Evolutionary conservation across 2,329 filamentous ascomycete species (phyloP), one percentile per base, ranked within the genome.

Genomic region (Lachnellula cervina): DNA sequence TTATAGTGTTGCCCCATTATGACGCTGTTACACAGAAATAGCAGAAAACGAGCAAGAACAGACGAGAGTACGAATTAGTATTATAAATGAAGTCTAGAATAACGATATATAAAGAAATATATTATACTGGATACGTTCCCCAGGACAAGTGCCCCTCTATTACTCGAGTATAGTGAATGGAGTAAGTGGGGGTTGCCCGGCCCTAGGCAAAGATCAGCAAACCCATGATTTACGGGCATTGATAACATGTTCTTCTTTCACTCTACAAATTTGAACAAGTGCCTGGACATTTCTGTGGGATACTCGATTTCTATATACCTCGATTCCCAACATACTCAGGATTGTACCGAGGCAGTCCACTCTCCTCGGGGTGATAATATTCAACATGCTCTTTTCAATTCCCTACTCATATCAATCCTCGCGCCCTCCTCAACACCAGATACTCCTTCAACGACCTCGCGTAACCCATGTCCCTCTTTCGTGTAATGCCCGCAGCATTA

Each of bases 1-100:
- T 70, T 69, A 53, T 73, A 73, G 34, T 68, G 59, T 55, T 69
- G 66, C 19, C 57, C 64, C 68, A 70, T 59, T 63, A 32, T 50
- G 28, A 17, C 14, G 42, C 23, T 50, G 35, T 17, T n/a, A 51
- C 40, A 17, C 4, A 37, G 51, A 8, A 28, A 14, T 3, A 7
- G 14, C 19, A 14, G 19, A 42, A 28, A 34, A 23, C n/a, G 34
- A 46, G 19, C 21, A 42, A 8, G 21, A n/a, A 21, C n/a, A 16
- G 4, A 37, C 17, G 35, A 14, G 6, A 40, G 21, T 19, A 38
- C 8, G 25, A 44, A 14, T 9, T 44, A 21, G 19, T 7, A 17
- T 11, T n/a, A 9, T 7, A 17, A 19, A 44, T 9, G 38, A 42
- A 42, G 16, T 19, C 17, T 17, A 25, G 17, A 21, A 21, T 19